These are phyloP conservation scores for Suillus variegatus DNA, from an alignment of 768 basidiomycete genomes.

Conservation along the genomic window DNA sequence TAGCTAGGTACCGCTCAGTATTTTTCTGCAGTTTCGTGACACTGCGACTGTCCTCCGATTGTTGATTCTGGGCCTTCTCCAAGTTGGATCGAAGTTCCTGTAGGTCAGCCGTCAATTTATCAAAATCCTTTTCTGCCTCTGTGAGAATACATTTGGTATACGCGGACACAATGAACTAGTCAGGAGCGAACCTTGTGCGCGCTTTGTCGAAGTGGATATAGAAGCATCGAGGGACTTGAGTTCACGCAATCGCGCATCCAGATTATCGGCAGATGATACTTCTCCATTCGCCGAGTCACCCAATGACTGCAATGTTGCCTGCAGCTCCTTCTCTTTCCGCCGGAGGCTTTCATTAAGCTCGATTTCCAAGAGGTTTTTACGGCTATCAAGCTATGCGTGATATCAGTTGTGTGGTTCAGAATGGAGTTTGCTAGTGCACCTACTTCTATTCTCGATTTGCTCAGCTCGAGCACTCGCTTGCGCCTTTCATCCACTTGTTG, in stretches of 20 bases:
- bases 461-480: slow-evolving; percentile 67
- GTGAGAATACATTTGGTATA: not conserved
- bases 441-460: slow-evolving; percentile 71
- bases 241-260: slow-evolving; percentile 71
- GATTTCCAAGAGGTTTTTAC: slow-evolving; percentile 84
- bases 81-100: slow-evolving; percentile 66
- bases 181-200: slow-evolving; percentile 52
- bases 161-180: not conserved
- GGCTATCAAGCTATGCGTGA: slow-evolving; percentile 50
- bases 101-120: slow-evolving; percentile 58
- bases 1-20: slow-evolving; percentile 91
- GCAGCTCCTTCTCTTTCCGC: slow-evolving; percentile 77
- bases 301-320: slow-evolving; percentile 72
- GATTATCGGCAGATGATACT: slow-evolving; percentile 59
- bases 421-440: slow-evolving; percentile 22
- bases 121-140: slow-evolving; percentile 78
- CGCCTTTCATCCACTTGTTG: slow-evolving; percentile 77
- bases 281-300: slow-evolving; percentile 61
- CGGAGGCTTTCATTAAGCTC: slow-evolving; percentile 90
- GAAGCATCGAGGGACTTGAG: slow-evolving; percentile 64
- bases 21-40: slow-evolving; percentile 94
- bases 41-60: slow-evolving; percentile 81
- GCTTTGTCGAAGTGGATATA: slow-evolving; percentile 64
- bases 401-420: not conserved
- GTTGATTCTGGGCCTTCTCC: slow-evolving; percentile 79